Percentiles rank a stretch among this genome's conserved stretches.
phyloP scores from a whole-genome alignment of 2,329 filamentous ascomycete species.

The Echinosphaeria canescens region DNA sequence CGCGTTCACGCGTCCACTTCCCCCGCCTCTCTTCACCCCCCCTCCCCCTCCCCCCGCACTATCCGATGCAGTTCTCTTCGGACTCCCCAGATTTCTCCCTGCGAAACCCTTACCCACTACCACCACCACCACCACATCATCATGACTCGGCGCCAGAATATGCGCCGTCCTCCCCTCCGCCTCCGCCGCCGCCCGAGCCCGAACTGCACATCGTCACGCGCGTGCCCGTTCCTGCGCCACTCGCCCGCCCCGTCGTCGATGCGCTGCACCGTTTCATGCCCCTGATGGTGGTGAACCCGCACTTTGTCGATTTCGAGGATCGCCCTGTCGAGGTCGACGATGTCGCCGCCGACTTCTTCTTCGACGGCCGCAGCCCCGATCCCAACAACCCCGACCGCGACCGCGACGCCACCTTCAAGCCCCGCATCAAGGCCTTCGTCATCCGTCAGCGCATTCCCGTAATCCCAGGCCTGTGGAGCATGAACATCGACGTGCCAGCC shows the following conservation, averaged over 20 bases:
- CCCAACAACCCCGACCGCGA: too few species aligned
- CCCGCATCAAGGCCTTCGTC: slow-evolving; percentile 10
- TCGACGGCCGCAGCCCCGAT: slow-evolving; percentile 10
- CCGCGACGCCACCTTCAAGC: too few species aligned
- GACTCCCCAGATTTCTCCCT: slow-evolving; percentile 1
- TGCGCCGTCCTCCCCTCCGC: slow-evolving; percentile 1
- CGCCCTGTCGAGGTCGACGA: slow-evolving; percentile 11
- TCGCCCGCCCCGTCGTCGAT: slow-evolving; percentile 15
- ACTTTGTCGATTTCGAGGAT: slow-evolving; percentile 14
- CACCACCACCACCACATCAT: neutral
- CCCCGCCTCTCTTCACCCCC: too few species aligned
- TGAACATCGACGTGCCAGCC: slow-evolving; percentile 17
- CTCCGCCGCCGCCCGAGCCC: slow-evolving; percentile 10
- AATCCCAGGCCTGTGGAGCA: slow-evolving; percentile 15
- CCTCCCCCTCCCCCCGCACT: too few species aligned
- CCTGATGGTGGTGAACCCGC: slow-evolving; percentile 17
- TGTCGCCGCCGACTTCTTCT: slow-evolving; percentile 18
- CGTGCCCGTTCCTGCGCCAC: slow-evolving; percentile 16
- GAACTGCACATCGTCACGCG: slow-evolving; percentile 14
- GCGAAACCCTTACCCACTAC: too few species aligned
- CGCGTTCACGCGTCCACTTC: too few species aligned
- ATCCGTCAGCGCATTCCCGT: slow-evolving; percentile 14
- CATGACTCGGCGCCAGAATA: too few species aligned
- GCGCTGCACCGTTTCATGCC: slow-evolving; percentile 17
- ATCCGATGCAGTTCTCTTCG: too few species aligned